These are phyloP conservation scores for Lipomyces orientalis DNA, from an alignment of 805 yeast species.

Conservation along the genomic window DNA sequence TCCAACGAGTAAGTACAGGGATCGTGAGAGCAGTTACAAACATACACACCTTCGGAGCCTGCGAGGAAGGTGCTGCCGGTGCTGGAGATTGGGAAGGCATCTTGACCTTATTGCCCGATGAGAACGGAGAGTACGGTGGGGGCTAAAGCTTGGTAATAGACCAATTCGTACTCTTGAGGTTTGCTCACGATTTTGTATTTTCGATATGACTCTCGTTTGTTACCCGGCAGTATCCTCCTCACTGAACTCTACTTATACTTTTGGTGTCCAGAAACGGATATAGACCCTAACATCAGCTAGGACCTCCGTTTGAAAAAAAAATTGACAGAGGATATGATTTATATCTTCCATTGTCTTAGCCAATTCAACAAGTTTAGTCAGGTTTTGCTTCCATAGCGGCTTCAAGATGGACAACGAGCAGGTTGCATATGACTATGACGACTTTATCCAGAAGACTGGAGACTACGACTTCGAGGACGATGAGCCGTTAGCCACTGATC, in stretches of 20 bases:
- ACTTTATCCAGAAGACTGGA: constrained; percentile 38
- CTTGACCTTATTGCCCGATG: neutral
- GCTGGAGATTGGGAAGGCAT: constrained; percentile 23
- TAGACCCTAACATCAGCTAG: neutral
- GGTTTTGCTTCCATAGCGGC: neutral
- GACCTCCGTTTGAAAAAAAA: neutral
- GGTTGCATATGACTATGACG: constrained; percentile 38
- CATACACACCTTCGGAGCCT: constrained; percentile 17
- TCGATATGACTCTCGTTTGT: neutral
- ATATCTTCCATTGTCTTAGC: neutral
- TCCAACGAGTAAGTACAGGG: neutral
- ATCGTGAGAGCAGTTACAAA: neutral
- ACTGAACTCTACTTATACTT: neutral
- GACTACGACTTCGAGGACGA: constrained; percentile 42
- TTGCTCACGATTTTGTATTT: neutral
- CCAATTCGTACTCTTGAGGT: no score
- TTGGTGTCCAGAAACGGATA: neutral
- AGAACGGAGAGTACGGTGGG: neutral
- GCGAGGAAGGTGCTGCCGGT: constrained; percentile 15
- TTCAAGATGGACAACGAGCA: constrained; percentile 32
- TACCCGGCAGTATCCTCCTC: neutral
- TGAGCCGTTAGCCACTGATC: constrained; percentile 39
- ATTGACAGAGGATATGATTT: neutral
- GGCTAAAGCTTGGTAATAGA: no score
- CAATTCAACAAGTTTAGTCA: neutral